Conservation (phyloP, 305 asterid species). For the Withania somnifera region DNA sequence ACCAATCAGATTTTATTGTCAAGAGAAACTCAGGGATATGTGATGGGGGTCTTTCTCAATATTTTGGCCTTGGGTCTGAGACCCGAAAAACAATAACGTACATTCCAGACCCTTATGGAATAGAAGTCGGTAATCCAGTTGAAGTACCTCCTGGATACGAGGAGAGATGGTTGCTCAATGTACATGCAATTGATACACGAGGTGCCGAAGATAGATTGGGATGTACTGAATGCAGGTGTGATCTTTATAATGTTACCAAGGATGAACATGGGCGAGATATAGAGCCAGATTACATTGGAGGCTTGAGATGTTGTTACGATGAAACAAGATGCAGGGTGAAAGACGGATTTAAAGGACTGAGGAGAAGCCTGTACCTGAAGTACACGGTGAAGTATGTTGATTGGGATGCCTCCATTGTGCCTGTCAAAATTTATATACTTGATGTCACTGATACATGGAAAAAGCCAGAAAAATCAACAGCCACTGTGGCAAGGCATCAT, state of each 20-base stretch:
- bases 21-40: conserved; percentile 29
- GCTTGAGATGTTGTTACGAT: conserved; percentile 59
- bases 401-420: conserved; percentile 46
- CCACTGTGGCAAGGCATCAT: conserved; percentile 26
- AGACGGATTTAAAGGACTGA: conserved; percentile 23
- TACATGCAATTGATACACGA: conserved; percentile 43
- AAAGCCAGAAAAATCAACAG: conserved; percentile 27
- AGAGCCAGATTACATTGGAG: conserved; percentile 42
- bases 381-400: conserved; percentile 48
- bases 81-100: conserved; percentile 23
- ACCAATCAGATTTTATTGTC: conserved; percentile 13
- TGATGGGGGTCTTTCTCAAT: conserved; percentile 14
- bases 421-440: conserved; percentile 50
- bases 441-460: conserved; percentile 59
- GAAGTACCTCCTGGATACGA: conserved; percentile 27
- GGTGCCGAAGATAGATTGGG: conserved; percentile 24
- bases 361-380: conserved; percentile 42
- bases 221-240: conserved; percentile 39
- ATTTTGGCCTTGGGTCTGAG: conserved; percentile 42
- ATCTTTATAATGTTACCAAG: conserved; percentile 27
- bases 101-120: conserved; percentile 48
- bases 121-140: conserved; percentile 26
- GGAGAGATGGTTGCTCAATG: conserved; percentile 34
- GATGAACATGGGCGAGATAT: conserved; percentile 17
- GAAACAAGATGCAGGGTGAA: conserved; percentile 39